A percentile compares a stretch with the other conserved stretches of the same genome.
These are phyloP conservation scores for Westerdykella aurantiaca DNA, from an alignment of 2,329 filamentous ascomycete species.

Conservation along the genomic window DNA sequence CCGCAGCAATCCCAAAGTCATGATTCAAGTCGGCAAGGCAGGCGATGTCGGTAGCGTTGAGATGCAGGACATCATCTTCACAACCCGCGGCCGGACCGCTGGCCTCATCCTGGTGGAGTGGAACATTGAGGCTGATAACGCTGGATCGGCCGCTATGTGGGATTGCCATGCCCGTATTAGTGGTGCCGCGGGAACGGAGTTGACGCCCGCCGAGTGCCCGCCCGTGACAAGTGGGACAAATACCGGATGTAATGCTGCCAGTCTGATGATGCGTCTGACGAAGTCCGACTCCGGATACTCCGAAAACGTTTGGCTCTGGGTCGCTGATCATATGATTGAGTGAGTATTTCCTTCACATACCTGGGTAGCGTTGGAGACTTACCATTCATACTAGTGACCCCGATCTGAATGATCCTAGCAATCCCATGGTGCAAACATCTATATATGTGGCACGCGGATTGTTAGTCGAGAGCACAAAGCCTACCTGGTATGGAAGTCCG, in stretches of 20 bases:
- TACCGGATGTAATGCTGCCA: conserved; percentile 64
- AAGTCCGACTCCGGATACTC: conserved; percentile 54
- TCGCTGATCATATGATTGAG: conserved; percentile 53
- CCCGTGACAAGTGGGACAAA: conserved; percentile 63
- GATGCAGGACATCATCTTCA: conserved; percentile 66
- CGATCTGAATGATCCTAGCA: conserved; percentile 68
- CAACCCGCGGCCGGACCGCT: conserved; percentile 59
- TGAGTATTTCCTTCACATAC: neutral
- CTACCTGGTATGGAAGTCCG: conserved; percentile 1
- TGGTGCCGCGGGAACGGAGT: conserved; percentile 68
- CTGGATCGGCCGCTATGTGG: conserved; percentile 63
- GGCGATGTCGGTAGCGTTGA: conserved; percentile 63
- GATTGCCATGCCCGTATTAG: conserved; percentile 83
- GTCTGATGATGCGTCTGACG: conserved; percentile 49
- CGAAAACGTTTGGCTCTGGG: conserved; percentile 64
- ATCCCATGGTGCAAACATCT: conserved; percentile 61
- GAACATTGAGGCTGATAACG: conserved; percentile 48
- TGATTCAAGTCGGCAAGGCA: conserved; percentile 60
- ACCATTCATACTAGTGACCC: conserved; percentile 41
- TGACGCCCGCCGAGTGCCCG: conserved; percentile 70
- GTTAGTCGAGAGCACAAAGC: conserved; percentile 54
- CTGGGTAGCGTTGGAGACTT: no score
- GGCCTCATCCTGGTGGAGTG: conserved; percentile 69
- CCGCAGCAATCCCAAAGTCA: conserved; percentile 50
- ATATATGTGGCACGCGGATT: conserved; percentile 84